A percentile compares a stretch with the other conserved stretches of the same genome.
Conservation (phyloP, 805 yeast species). For the Candida maesae region DNA sequence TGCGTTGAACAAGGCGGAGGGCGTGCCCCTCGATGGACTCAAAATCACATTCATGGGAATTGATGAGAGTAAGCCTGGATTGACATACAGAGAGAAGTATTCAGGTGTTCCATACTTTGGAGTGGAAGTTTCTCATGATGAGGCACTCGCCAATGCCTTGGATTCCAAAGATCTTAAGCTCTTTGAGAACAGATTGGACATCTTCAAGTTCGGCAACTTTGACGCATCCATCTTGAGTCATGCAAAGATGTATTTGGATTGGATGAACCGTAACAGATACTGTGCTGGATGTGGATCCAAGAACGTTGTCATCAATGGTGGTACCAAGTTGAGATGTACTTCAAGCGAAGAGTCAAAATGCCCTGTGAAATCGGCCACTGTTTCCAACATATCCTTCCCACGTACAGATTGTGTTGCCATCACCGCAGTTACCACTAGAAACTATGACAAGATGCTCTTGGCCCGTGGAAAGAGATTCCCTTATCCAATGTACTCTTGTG, state of each 20-base stretch:
- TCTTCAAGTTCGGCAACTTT: slow-evolving; percentile 26
- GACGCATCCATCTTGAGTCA: slow-evolving; percentile 75
- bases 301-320: slow-evolving; percentile 60
- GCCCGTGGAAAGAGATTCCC: slow-evolving; percentile 68
- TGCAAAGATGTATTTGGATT: slow-evolving; percentile 80
- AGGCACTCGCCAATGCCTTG: background rate
- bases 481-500: slow-evolving; percentile 65
- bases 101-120: slow-evolving; percentile 64
- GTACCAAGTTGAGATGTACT: slow-evolving; percentile 57
- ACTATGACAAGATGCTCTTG: slow-evolving; percentile 58
- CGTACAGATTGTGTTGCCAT: slow-evolving; percentile 89
- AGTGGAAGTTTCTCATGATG: slow-evolving; percentile 40
- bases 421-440: slow-evolving; percentile 66
- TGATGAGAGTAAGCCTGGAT: slow-evolving; percentile 36
- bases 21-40: slow-evolving; percentile 31
- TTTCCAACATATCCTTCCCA: slow-evolving; percentile 84
- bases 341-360: slow-evolving; percentile 21
- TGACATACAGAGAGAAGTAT: slow-evolving; percentile 40
- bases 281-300: slow-evolving; percentile 86
- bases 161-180: background rate
- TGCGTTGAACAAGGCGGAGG: slow-evolving; percentile 7
- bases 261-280: slow-evolving; percentile 69
- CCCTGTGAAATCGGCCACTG: slow-evolving; percentile 38
- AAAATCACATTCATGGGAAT: slow-evolving; percentile 46
- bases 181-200: slow-evolving; percentile 8